Evolutionary conservation across 305 asterid genomes (phyloP), one percentile per base, ranked within the genome.

Genomic region (Petunia hybrid): DNA sequence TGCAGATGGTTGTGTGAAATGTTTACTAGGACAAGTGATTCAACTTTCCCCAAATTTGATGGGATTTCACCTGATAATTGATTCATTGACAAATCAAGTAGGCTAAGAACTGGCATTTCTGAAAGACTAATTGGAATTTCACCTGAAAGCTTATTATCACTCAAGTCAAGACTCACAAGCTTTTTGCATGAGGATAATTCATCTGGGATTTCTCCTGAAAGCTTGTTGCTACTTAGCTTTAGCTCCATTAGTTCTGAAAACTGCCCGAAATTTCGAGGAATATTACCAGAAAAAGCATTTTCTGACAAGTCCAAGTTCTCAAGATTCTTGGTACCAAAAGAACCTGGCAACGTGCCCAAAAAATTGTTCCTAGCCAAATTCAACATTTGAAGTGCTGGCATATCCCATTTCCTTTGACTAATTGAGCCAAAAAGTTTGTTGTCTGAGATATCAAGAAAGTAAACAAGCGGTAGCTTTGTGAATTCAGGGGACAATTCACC

Each of bases 331-430:
- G 92, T 86, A 3, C 97, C 95, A 62, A 93, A 92, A 1, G 88
- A 85, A 3, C 4, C 82, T 0, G 98, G 98, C 75, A 93, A 69
- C 59, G 74, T 82, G 4, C 94, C 92, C 3, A 35, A 81, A 51
- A 93, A 91, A 59, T 59, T 80, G 88, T 95, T 95, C 10, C 82
- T 65, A 0, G 92, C 97, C 80, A 95, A 70, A 35, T 82, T 92
- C 82, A 95, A 87, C 99, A 95, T 93, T 81, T 92, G 97, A 46
- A 95, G 94, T 79, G 85, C 85, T 3, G 97, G 92, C 98, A 95
- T 91, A 38, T 83, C 57, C 99, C 99, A 95, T 80, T 81, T 83
- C 16, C 84, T 80, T 14, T 80, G 88, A 31, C 79, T 89, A 67
- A 92, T 84, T 48, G 80, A 77, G 7, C 99, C 98, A 5, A 80